Base-by-base conservation (phyloP, 2,329 filamentous ascomycete genomes). In the Hymenoscyphus fructigenus region DNA sequence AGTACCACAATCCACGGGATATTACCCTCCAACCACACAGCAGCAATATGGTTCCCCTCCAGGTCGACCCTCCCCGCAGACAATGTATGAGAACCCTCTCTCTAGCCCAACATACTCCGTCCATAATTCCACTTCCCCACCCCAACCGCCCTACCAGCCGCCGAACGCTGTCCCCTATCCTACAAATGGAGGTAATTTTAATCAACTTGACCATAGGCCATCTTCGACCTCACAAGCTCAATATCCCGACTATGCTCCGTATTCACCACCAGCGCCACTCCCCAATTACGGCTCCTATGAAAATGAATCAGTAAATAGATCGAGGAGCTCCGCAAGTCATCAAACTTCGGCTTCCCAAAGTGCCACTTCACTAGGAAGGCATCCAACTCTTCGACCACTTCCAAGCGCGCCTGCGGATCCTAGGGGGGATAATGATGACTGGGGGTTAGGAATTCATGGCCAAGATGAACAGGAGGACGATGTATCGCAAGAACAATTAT, bases 1-100 rank as follows among this genome's bases (percentile, higher is more conserved):
- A 64, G 78, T 80, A 53, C 74, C 74, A 1, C 76, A 77, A 44
- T 82, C 81, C 75, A 74, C 78, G 1, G 38, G 65, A 15, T 70
- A 70, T 59, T 75, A 71, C 68, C 63, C 59, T 20, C 67, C 68
- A 36, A 66, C 58, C 57, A 63, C 34, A 7, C 59, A 67, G 17
- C 67, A 67, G 57, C 72, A 72, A 58, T 68, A 72, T 53, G 66
- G 65, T 32, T 56, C 67, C 26, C 67, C 71, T 56, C 69, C 71
- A 34, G 67, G 69, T 15, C 66, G 73, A 57, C 68, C 69, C 29
- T 66, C 67, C 12, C 65, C 65, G 34, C 71, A 71, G 50, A 64
- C 69, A 14, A 64, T 66, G 58, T 74, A 76, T 61, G 73, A 75
- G 36, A 68, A 71, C 44, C 68, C 71, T 38, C 28, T 68, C 34